These are phyloP conservation scores for Lyophyllum semitale DNA, from an alignment of 768 basidiomycete species.

Conservation along the genomic window DNA sequence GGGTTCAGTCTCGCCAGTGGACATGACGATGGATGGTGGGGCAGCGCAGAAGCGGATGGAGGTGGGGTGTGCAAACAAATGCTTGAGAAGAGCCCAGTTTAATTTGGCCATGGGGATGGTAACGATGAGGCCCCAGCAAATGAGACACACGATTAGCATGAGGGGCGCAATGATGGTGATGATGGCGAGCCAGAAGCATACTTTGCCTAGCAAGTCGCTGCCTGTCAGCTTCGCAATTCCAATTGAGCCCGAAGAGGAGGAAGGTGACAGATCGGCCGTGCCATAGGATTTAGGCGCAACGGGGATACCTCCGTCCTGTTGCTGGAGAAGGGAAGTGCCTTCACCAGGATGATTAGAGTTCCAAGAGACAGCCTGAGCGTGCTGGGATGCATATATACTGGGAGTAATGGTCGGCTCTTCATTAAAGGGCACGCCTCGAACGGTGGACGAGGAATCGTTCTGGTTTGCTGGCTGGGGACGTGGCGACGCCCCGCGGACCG, in stretches of 20 bases:
- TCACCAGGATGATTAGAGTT: conserved; percentile 43
- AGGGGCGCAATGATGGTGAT: conserved; percentile 81
- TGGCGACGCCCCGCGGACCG: conserved; percentile 37
- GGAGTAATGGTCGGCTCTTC: conserved; percentile 48
- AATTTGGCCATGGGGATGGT: conserved; percentile 98
- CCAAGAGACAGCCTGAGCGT: conserved; percentile 45
- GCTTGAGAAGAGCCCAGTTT: conserved; percentile 90
- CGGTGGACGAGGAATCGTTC: conserved; percentile 17
- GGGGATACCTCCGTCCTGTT: conserved; percentile 32
- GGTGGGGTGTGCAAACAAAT: conserved; percentile 78
- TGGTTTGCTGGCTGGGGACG: conserved; percentile 14
- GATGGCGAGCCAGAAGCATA: conserved; percentile 83
- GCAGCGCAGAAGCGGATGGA: conserved; percentile 92
- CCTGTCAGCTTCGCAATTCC: conserved; percentile 34
- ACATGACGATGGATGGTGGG: conserved; percentile 67
- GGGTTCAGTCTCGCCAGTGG: conserved; percentile 26
- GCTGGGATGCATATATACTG: conserved; percentile 29
- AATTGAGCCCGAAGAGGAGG: conserved; percentile 31
- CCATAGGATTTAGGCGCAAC: conserved; percentile 70
- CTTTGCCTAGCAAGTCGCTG: conserved; percentile 63
- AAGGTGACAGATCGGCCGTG: conserved; percentile 43
- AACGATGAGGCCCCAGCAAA: conserved; percentile 95
- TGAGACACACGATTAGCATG: conserved; percentile 81
- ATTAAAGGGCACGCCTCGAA: conserved; percentile 37
- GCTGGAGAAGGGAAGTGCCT: conserved; percentile 45